These are phyloP conservation scores for Gracilaria vermiculophylla DNA, from an alignment of 23 red algal species.

Conservation along the genomic window DNA sequence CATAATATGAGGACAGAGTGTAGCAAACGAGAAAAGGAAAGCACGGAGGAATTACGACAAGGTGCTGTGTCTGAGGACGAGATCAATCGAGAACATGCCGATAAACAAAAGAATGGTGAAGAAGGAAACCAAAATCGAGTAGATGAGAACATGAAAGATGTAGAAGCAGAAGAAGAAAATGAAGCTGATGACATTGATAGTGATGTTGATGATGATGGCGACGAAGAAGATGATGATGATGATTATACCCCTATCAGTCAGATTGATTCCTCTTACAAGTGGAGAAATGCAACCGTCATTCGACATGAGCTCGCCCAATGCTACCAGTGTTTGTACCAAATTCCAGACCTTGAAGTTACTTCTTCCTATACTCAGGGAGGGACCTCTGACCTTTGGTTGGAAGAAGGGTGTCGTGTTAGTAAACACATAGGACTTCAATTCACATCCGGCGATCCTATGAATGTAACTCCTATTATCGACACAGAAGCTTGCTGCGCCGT, in stretches of 20 bases:
- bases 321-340: conserved; percentile 59
- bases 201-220: neutral
- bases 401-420: conserved; percentile 52
- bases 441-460: conserved; percentile 34
- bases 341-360: conserved; percentile 44
- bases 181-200: neutral
- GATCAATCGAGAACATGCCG: neutral
- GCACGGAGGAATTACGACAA: neutral
- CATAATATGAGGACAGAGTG: too few relatives aligned
- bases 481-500: conserved; percentile 38
- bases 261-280: conserved; percentile 1
- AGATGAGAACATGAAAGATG: neutral
- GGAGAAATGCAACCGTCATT: conserved; percentile 35
- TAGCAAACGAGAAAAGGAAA: too few relatives aligned
- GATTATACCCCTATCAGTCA: neutral
- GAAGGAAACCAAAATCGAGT: neutral
- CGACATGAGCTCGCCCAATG: conserved; percentile 51
- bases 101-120: neutral
- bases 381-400: conserved; percentile 35
- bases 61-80: too few relatives aligned
- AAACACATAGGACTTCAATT: conserved; percentile 60
- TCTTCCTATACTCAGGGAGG: neutral
- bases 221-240: neutral
- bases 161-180: neutral
- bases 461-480: conserved; percentile 20